Conservation (phyloP, 306 rosid genomes). For the Quercus agrifolia region DNA sequence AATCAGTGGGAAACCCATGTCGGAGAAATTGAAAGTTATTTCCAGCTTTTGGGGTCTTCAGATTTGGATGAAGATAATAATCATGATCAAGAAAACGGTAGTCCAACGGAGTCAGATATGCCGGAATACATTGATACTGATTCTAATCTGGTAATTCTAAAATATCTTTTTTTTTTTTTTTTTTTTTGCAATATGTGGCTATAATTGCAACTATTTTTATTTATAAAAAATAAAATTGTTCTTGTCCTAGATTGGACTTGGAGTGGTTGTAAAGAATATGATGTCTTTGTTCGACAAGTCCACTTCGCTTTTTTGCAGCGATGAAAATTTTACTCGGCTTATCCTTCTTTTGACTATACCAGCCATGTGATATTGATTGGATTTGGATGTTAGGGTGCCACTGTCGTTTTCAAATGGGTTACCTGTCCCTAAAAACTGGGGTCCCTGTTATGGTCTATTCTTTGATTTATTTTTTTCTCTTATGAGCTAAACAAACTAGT, state of each 20-base stretch:
- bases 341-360: constrained; percentile 22
- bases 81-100: constrained; percentile 26
- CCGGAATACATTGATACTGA: constrained; percentile 25
- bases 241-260: constrained; percentile 11
- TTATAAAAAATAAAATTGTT: neutral
- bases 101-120: constrained; percentile 48
- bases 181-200: constrained; percentile 33
- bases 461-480: neutral
- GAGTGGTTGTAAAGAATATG: constrained; percentile 28
- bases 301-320: neutral
- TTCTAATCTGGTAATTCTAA: constrained; percentile 45
- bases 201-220: constrained; percentile 1
- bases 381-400: neutral
- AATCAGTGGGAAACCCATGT: constrained; percentile 58
- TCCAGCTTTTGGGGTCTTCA: constrained; percentile 42
- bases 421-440: neutral
- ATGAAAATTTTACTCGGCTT: neutral
- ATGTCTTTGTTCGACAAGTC: neutral
- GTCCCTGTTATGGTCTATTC: neutral
- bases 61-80: constrained; percentile 39
- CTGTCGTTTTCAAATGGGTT: constrained; percentile 14
- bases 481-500: no score
- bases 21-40: constrained; percentile 58
- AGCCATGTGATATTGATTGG: neutral
- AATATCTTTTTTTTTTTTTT: neutral